Evolutionary conservation across 2,329 filamentous ascomycete species (phyloP), one percentile per base, ranked within the genome.

Genomic region (Pseudocercospora crystallina): DNA sequence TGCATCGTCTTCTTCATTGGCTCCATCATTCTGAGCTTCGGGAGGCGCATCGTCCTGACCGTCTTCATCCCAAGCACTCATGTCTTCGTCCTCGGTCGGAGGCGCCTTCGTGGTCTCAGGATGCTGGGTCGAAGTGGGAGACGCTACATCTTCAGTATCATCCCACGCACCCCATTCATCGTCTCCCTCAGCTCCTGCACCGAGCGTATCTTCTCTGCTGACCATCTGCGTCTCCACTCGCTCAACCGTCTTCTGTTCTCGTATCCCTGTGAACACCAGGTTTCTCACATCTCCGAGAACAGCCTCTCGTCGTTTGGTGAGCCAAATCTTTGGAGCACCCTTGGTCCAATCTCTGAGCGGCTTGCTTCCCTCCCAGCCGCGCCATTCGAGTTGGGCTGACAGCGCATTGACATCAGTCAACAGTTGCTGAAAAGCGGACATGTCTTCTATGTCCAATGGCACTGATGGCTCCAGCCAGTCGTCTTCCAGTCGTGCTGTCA

Each of bases 121-220:
- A 8, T 49, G 37, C 5, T 43, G 42, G n/a, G 48, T 13, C 13
- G 46, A n/a, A 3, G 20, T 29, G 2, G 54, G 15, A 8, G 49
- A 14, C 13, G 47, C 31, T n/a, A 61, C 47, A 15, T 85, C 83
- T 2, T 85, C 82, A 17, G 58, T 85, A 39, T 89, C 86, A 51
- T 85, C 83, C 90, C 91, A 96, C 10, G 82, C 85, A 38, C 83
- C 82, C 61, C 88, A 85, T 88, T 90, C 95, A 40, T 90, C 89
- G 47, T 78, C 74, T 3, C 74, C 64, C 5, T 73, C 69, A 8
- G 60, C 73, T 0, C 72, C 69, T 8, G 72, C 69, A 4, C 70
- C 71, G 2, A 71, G 69, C 11, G 76, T 77, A 53, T 86, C 77
- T 48, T 88, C 86, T 42, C 80, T 78, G 2, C 84, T 85, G 0